Evolutionary conservation across 805 yeast genomes (phyloP).

Genomic region (Schwanniomyces sp.): DNA sequence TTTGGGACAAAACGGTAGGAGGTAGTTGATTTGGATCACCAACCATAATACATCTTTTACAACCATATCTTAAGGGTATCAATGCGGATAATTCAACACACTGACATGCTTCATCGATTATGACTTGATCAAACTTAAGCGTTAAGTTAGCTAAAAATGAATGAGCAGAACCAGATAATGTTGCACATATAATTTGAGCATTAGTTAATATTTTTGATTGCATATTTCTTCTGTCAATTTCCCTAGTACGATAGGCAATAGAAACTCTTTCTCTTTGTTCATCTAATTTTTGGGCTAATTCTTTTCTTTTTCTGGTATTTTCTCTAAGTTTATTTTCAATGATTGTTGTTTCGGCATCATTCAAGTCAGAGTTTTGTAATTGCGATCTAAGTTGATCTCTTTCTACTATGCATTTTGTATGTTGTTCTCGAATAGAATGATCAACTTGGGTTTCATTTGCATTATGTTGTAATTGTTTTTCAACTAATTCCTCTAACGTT

Average conservation of each 20-base stretch:
- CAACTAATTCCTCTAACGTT: conserved; percentile 85
- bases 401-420: conserved; percentile 52
- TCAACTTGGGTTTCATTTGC: conserved; percentile 41
- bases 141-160: conserved; percentile 75
- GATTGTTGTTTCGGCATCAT: conserved; percentile 44
- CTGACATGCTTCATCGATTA: conserved; percentile 97
- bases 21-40: conserved; percentile 99
- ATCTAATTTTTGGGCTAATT: conserved; percentile 71
- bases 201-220: conserved; percentile 70
- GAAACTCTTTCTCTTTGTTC: conserved; percentile 73
- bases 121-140: conserved; percentile 82
- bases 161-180: conserved; percentile 93
- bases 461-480: conserved; percentile 48
- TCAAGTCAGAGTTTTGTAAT: conserved; percentile 21
- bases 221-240: conserved; percentile 69
- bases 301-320: conserved; percentile 61
- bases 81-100: conserved; percentile 90
- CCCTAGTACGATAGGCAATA: conserved; percentile 69
- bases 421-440: conserved; percentile 49
- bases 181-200: conserved; percentile 87
- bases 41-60: conserved; percentile 89
- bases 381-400: conserved; percentile 54
- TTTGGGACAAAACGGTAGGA: conserved; percentile 90
- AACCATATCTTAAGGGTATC: conserved; percentile 90
- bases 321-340: conserved; percentile 53